These are phyloP conservation scores for Aspergillus candidus DNA, from an alignment of 2,329 filamentous ascomycete species.

Conservation along the genomic window DNA sequence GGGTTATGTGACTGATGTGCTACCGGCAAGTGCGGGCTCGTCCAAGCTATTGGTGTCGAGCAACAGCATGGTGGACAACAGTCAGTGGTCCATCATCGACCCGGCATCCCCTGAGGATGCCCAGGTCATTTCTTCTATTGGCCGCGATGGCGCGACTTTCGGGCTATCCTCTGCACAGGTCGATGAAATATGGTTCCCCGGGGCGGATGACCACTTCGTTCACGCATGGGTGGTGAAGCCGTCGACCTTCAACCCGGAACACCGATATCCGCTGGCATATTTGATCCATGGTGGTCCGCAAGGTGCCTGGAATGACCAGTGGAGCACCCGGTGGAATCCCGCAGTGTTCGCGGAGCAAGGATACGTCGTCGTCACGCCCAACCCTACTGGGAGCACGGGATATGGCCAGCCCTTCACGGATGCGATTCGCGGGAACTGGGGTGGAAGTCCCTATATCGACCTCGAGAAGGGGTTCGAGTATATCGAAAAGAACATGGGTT, in stretches of 20 bases:
- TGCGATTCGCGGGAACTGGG: conserved; percentile 48
- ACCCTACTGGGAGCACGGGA: conserved; percentile 53
- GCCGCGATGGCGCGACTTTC: conserved; percentile 32
- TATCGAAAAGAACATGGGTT: conserved; percentile 46
- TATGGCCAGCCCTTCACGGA: conserved; percentile 53
- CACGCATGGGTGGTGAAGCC: conserved; percentile 46
- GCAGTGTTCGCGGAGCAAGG: conserved; percentile 56
- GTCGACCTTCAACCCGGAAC: conserved; percentile 38
- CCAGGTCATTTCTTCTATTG: conserved; percentile 34
- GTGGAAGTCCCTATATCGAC: conserved; percentile 51
- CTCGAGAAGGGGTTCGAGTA: conserved; percentile 50
- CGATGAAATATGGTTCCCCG: conserved; percentile 42
- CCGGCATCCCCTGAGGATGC: conserved; percentile 24
- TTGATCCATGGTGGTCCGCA: conserved; percentile 51
- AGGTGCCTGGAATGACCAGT: conserved; percentile 48
- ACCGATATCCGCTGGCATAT: conserved; percentile 51
- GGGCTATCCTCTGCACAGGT: conserved; percentile 39
- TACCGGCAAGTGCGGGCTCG: conserved; percentile 29
- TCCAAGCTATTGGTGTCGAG: conserved; percentile 38
- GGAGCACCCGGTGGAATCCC: conserved; percentile 51
- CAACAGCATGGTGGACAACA: conserved; percentile 41
- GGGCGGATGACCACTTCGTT: conserved; percentile 39
- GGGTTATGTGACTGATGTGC: conserved; percentile 38
- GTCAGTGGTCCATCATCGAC: conserved; percentile 38
- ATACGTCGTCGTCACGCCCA: conserved; percentile 55